Evolutionary conservation across 164 flowering plant species (phyloP), one percentile per base, ranked within the genome.

Genomic region (Saururus chinensis): DNA sequence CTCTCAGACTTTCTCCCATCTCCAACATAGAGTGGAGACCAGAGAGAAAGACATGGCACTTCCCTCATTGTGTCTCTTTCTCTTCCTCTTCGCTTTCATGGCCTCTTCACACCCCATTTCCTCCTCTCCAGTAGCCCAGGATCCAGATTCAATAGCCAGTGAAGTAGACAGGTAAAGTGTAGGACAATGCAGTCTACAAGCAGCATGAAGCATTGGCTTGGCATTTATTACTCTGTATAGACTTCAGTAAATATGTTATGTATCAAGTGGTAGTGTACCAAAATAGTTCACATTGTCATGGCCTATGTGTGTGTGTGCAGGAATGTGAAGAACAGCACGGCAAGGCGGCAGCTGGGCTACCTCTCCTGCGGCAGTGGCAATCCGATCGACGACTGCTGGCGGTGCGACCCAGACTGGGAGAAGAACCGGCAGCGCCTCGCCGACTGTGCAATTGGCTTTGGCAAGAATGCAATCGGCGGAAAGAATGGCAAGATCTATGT

Each of bases 371-470:
- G 77, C 4, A 79, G 82, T 0, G 95, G 95, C 19, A 88, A 88
- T 67, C 86, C 83, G 19, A 84, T 88, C 23, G 96, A 88, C 65
- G 92, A 86, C 61, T 87, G 96, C 79, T 88, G 96, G 96, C 70
- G 96, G 55, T 88, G 92, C 60, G 90, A 86, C 68, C 77, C 76
- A 7, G 61, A 80, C 13, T 89, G 96, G 93, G 80, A 66, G n/a
- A 65, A 74, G 25, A 82, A 85, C 72, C 84, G 96, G n/a, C 72
- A 83, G 61, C 49, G 79, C 19, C 68, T 86, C 13, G 96, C 96
- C 12, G 83, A 86, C 30, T 89, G 96, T 51, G 86, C 77, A 0
- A 80, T 83, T 4, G 96, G 96, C 75, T 89, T 89, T 41, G 96
- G 96, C 0, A 84, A 79, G 71, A 67, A 81, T 10, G 91, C 96